phyloP scores from a whole-genome alignment of 2,329 filamentous ascomycete genomes.

The Botrytis porri region DNA sequence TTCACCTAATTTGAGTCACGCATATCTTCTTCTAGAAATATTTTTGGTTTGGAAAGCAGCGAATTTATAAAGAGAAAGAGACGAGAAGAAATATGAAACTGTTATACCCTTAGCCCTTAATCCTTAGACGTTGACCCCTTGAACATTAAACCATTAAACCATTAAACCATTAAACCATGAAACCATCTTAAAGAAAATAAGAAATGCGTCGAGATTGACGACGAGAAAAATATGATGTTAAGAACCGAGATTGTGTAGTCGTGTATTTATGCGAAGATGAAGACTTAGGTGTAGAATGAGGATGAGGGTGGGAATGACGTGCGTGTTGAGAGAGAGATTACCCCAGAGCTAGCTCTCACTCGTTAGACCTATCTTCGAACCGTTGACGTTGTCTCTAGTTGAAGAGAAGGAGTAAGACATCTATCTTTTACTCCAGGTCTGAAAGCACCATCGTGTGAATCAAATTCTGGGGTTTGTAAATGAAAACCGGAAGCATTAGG shows the following conservation, averaged over 20 bases:
- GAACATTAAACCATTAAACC: no score
- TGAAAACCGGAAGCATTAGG: not conserved
- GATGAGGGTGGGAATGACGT: not conserved
- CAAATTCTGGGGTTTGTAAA: not conserved
- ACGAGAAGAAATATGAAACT: not conserved
- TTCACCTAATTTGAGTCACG: accelerated
- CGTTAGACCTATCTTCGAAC: not conserved
- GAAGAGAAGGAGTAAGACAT: not conserved
- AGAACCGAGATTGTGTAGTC: not conserved
- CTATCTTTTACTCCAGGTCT: not conserved
- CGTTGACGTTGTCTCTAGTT: accelerated
- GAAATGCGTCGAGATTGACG: not conserved
- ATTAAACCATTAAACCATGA: no score
- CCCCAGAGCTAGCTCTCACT: not conserved
- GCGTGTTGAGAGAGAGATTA: not conserved
- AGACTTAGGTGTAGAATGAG: not conserved
- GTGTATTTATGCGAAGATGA: not conserved
- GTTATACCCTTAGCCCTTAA: no score
- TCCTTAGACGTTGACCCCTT: no score
- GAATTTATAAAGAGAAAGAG: not conserved
- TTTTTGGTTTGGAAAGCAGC: not conserved
- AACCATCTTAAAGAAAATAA: not conserved
- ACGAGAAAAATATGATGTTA: not conserved
- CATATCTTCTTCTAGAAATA: accelerated
- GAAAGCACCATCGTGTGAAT: not conserved